Evolutionary conservation across 495 filamentous ascomycete genomes (phyloP).

Genomic region (Hyaloscypha bicolor): DNA sequence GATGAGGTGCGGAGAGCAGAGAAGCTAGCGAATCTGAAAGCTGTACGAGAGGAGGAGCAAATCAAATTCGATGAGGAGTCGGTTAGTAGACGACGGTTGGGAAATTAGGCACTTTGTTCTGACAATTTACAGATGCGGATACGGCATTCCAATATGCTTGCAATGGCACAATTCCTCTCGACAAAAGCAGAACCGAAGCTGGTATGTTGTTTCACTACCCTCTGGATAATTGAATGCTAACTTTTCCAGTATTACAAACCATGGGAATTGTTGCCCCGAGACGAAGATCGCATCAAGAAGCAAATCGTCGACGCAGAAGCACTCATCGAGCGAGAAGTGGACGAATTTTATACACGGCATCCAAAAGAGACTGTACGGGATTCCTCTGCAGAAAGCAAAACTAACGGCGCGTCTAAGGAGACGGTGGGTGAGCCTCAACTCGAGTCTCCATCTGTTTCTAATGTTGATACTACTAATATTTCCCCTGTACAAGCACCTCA

Average conservation of each 20-base stretch:
- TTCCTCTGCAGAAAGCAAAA: conserved; percentile 17
- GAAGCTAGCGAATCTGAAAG: conserved; percentile 60
- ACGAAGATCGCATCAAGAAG: conserved; percentile 48
- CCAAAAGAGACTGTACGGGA: conserved; percentile 32
- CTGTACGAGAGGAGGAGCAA: conserved; percentile 67
- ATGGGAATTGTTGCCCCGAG: conserved; percentile 67
- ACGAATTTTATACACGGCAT: conserved; percentile 40
- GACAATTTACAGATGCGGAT: conserved; percentile 69
- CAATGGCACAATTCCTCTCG: conserved; percentile 72
- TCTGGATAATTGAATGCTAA: conserved; percentile 3
- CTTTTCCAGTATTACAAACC: conserved; percentile 79
- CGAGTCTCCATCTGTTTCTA: conserved; percentile 46
- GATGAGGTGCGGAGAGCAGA: conserved; percentile 68
- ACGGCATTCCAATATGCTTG: conserved; percentile 65
- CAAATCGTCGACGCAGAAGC: conserved; percentile 50
- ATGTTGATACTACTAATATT: conserved; percentile 38
- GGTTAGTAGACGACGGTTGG: conserved; percentile 53
- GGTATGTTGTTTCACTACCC: conserved; percentile 53
- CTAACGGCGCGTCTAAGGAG: conserved; percentile 30
- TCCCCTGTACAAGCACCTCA: conserved; percentile 36
- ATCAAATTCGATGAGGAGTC: conserved; percentile 75
- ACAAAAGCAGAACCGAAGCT: conserved; percentile 76
- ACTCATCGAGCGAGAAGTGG: conserved; percentile 45
- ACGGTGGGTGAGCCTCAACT: conserved; percentile 50
- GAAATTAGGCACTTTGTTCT: conserved; percentile 26